A percentile compares a stretch with the other conserved stretches of the same genome.
These are phyloP conservation scores for Cercospora berteroae DNA, from an alignment of 2,329 filamentous ascomycete species.

Conservation along the genomic window DNA sequence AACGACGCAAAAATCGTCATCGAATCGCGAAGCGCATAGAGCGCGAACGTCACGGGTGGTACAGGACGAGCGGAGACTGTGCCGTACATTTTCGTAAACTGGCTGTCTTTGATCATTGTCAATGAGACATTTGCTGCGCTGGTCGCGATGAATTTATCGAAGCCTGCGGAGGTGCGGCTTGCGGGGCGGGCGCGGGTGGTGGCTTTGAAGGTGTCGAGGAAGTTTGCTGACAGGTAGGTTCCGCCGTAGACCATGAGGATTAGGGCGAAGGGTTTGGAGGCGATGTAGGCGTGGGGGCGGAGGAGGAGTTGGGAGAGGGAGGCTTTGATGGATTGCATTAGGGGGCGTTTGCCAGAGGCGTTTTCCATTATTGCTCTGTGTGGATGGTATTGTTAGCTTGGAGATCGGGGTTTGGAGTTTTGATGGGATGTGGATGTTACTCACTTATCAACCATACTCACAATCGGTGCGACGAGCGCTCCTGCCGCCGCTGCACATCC, in stretches of 20 bases:
- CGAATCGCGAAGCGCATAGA: slow-evolving; percentile 81
- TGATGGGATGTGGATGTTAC: slow-evolving; percentile 20
- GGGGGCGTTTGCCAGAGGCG: slow-evolving; percentile 65
- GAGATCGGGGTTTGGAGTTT: not conserved
- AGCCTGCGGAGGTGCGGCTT: slow-evolving; percentile 66
- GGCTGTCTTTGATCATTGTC: slow-evolving; percentile 85
- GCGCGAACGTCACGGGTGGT: slow-evolving; percentile 66
- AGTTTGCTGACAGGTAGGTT: slow-evolving; percentile 87
- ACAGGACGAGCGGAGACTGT: slow-evolving; percentile 49
- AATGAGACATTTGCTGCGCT: slow-evolving; percentile 79
- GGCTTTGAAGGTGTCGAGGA: slow-evolving; percentile 74
- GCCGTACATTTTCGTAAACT: slow-evolving; percentile 80
- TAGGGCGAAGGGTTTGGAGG: slow-evolving; percentile 66
- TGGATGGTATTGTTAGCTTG: not conserved
- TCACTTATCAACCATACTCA: slow-evolving; percentile 84
- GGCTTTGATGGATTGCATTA: slow-evolving; percentile 58
- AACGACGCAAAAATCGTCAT: slow-evolving; percentile 90
- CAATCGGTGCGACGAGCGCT: slow-evolving; percentile 74
- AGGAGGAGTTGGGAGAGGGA: slow-evolving; percentile 58
- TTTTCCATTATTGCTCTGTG: slow-evolving; percentile 75
- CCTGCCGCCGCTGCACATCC: slow-evolving; percentile 69
- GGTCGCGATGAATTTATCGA: slow-evolving; percentile 77
- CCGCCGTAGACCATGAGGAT: slow-evolving; percentile 73
- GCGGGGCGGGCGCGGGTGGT: slow-evolving; percentile 60
- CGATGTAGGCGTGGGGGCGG: slow-evolving; percentile 61